Percentiles rank a stretch among this genome's conserved stretches.
Evolutionary conservation across 306 rosid species (phyloP).

Genomic region (Sophora flavescens): DNA sequence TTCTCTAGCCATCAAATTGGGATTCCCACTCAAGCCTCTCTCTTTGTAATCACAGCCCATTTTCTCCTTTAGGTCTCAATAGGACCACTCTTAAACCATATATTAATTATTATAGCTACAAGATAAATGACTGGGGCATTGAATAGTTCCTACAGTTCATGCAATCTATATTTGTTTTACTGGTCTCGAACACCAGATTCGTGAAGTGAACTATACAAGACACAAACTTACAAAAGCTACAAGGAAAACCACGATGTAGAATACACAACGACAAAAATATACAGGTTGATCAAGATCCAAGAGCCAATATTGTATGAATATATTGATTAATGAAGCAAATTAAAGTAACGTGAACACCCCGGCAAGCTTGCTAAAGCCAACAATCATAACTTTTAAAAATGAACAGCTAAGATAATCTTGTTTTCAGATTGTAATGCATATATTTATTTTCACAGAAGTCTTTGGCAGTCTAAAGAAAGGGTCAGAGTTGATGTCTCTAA

Average conservation of each 20-base stretch:
- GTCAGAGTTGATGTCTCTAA: too few species aligned
- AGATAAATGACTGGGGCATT: constrained; percentile 5
- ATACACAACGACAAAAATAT: constrained; percentile 8
- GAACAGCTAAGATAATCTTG: constrained; percentile 25
- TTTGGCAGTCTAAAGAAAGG: too few species aligned
- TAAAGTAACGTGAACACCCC: constrained; percentile 21
- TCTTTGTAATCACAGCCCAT: constrained; percentile 80
- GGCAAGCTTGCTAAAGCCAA: constrained; percentile 32
- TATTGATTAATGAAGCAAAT: not conserved
- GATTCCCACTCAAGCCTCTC: constrained; percentile 85
- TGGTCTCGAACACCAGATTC: constrained; percentile 19
- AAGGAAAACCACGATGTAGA: not conserved
- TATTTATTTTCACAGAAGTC: constrained; percentile 21
- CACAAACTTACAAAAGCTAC: constrained; percentile 25
- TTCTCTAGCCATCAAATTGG: constrained; percentile 33
- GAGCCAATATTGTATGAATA: not conserved
- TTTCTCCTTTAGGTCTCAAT: not conserved
- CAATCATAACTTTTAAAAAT: constrained; percentile 17
- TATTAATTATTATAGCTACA: constrained; percentile 30
- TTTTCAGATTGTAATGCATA: constrained; percentile 18
- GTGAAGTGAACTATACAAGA: constrained; percentile 18
- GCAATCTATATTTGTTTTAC: constrained; percentile 26
- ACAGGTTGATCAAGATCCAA: constrained; percentile 1
- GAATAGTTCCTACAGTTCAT: constrained; percentile 22
- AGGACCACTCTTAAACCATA: not conserved